Evolutionary conservation across 257 asterid species (phyloP), one percentile per base, ranked within the genome.

Genomic region (Ballota nigra): DNA sequence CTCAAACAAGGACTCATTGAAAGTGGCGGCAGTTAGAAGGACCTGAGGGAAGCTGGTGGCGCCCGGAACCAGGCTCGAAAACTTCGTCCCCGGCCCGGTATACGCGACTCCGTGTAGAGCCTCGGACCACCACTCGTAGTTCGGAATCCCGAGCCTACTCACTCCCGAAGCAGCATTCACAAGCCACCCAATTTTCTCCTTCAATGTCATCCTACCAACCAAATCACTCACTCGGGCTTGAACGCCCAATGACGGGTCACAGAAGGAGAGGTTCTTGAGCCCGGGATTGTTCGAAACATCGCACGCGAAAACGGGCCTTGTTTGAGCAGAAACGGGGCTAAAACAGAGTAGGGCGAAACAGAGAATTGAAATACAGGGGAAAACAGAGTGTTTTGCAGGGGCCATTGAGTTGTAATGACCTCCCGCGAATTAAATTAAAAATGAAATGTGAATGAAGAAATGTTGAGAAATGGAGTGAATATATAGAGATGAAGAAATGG

Each of bases 61-160:
- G 7, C 85, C 88, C 0, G 96, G 96, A n/a, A 88, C 85, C 4
- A 73, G 51, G 72, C 73, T 34, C 20, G 81, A 8, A 11, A 90
- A 90, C 71, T 51, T 69, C 40, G 84, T 71, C 0, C 97, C 97
- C 0, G 88, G 90, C 11, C 97, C 97, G 36, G 67, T 64, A 19
- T 74, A 65, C 0, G 97, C 85, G 3, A 90, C 85, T 5, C 97
- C 97, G 57, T 90, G 97, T 61, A 90, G 66, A 9, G 95, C 93
- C 79, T 90, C 97, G 5, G 97, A 90, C 97, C 97, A 90, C 97
- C 97, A 90, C 57, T 88, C 87, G 72, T 90, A 90, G 31, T 63
- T 67, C 26, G 97, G 96, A 12, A 90, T 85, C 0, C 97, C 97
- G 4, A 90, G 87, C 38, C 93, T 62, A 13, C 79, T 76, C n/a